Base-by-base conservation (phyloP, 176 grass and related monocot genomes). In the Ampelocalamus luodianensis region DNA sequence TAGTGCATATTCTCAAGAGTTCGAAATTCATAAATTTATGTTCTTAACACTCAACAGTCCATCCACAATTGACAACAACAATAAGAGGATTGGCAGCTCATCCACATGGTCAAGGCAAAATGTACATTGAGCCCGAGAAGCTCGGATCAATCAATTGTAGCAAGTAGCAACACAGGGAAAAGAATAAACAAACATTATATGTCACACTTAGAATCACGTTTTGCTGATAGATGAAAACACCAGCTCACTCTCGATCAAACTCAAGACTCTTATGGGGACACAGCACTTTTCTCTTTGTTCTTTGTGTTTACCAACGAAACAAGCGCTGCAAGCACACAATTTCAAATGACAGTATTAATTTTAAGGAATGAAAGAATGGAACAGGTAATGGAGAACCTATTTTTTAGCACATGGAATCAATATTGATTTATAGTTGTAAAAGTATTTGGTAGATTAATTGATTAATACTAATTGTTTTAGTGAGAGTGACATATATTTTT, bases 221-320 rank as follows among this genome's bases (percentile, higher is more conserved):
- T 71, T 80, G 69, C 79, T 46, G 63, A 68, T 32, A 79, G 71
- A 88, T 26, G 80, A 59, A 83, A 83, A 76, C 45, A 86, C 44
- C 79, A 81, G 78, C n/a, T 84, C 77, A 75, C 32, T 72, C 63
- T 66, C 14, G 8, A 62, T 85, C 66, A 82, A 87, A 82, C 79
- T 43, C 58, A 67, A 70, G 70, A 27, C 36, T 86, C 72, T 79
- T 71, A 10, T 65, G 12, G 24, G 48, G 70, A 61, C 39, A 67
- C 45, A 26, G 0, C 42, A 18, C 18, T 15, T 60, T 34, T 34
- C 32, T 34, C 32, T 34, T 80, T 7, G 1, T 77, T 73, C 37
- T 76, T 48, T 43, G 11, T 17, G 44, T 82, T 60, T 81, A 94
- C 92, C 92, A 94, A n/a, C 27, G 82, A 76, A 94, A 94, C 23